Evolutionary conservation across 768 basidiomycete species (phyloP).

Genomic region (Amanita exitialis): DNA sequence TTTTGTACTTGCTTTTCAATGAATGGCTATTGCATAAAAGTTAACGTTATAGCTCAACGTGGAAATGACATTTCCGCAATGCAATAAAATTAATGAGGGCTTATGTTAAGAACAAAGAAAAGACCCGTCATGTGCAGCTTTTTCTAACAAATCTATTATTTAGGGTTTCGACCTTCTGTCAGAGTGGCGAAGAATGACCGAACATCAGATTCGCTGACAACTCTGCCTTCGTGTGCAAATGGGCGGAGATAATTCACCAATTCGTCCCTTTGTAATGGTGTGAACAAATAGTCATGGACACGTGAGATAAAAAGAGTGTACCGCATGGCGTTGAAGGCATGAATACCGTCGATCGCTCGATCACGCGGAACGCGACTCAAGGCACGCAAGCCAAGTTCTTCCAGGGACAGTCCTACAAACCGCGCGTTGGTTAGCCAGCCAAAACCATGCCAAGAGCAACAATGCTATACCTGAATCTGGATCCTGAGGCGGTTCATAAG

Average conservation of each 20-base stretch:
- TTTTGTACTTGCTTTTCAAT: background rate
- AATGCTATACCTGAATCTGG: constrained; percentile 58
- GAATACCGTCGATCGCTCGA: constrained; percentile 73
- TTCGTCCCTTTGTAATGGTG: constrained; percentile 44
- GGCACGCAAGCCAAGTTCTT: constrained; percentile 78
- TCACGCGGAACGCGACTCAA: constrained; percentile 67
- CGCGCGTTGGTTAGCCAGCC: background rate
- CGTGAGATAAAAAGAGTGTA: constrained; percentile 20
- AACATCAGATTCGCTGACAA: constrained; percentile 67
- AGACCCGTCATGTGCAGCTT: background rate
- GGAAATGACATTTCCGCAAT: background rate
- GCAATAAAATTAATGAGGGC: background rate
- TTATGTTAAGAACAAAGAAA: no score
- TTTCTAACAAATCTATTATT: background rate
- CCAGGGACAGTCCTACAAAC: constrained; percentile 57
- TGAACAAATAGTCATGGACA: background rate
- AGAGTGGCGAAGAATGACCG: constrained; percentile 53
- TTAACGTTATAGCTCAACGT: no score
- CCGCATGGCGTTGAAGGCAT: constrained; percentile 80
- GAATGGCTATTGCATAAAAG: background rate
- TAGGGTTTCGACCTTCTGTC: constrained; percentile 20
- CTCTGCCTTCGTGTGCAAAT: constrained; percentile 68
- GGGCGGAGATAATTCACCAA: constrained; percentile 64
- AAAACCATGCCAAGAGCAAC: background rate
- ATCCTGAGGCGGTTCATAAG: constrained; percentile 79